Evolutionary conservation across 176 grass and related monocot genomes (phyloP).

Genomic region (Olyra latifolia): DNA sequence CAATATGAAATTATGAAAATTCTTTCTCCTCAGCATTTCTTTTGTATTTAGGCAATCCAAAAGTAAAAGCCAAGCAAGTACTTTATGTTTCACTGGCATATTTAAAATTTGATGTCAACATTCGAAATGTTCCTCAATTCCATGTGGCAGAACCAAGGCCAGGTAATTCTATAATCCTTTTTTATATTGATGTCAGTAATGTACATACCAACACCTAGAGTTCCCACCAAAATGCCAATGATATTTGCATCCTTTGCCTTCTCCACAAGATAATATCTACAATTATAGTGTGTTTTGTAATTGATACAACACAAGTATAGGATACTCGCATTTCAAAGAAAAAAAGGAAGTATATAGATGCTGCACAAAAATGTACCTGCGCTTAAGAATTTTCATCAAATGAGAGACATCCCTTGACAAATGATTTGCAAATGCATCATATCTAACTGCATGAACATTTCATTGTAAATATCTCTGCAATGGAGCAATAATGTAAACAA

Average conservation of each 20-base stretch:
- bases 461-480: neutral
- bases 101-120: neutral
- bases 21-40: too few relatives aligned
- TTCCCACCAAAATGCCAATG: conserved; percentile 95
- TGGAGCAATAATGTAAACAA: neutral
- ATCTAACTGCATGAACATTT: conserved; percentile 66
- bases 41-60: too few relatives aligned
- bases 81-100: too few relatives aligned
- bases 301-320: conserved; percentile 20
- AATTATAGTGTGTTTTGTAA: conserved; percentile 22
- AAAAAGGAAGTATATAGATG: neutral
- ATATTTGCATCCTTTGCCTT: conserved; percentile 99
- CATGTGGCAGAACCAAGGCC: neutral
- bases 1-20: too few relatives aligned
- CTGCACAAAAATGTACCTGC: conserved; percentile 55
- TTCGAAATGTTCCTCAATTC: neutral
- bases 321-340: neutral
- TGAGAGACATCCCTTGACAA: conserved; percentile 61
- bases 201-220: conserved; percentile 84
- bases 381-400: conserved; percentile 81
- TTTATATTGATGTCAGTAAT: conserved; percentile 19
- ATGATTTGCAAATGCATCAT: conserved; percentile 61
- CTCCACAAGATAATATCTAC: conserved; percentile 97
- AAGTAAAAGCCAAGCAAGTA: too few relatives aligned
- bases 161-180: neutral